Conservation (phyloP, 225 moss, liverwort and hornwort genomes). For the Takakia lepidozioides region DNA sequence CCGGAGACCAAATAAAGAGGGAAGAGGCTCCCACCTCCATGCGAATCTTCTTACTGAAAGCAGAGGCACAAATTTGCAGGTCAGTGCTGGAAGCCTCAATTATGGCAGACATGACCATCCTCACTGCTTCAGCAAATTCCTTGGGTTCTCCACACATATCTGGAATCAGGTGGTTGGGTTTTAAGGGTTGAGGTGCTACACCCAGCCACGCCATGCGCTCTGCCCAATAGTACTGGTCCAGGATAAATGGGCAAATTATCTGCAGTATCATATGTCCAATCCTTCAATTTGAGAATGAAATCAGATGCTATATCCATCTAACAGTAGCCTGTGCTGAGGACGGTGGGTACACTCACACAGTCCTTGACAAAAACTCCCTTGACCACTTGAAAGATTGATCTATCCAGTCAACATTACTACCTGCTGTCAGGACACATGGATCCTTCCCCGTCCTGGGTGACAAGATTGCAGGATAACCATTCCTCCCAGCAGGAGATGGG, state of each 20-base stretch:
- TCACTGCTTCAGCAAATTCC: slow-evolving; percentile 31
- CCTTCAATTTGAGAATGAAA: too few species aligned
- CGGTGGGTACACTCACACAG: too few species aligned
- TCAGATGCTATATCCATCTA: too few species aligned
- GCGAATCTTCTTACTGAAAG: slow-evolving; percentile 27
- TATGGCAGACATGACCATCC: slow-evolving; percentile 23
- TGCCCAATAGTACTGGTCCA: slow-evolving; percentile 97
- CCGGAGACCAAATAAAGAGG: background rate
- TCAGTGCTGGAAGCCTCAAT: slow-evolving; percentile 17
- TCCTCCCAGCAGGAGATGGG: too few species aligned
- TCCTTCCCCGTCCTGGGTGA: too few species aligned
- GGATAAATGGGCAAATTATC: slow-evolving; percentile 79
- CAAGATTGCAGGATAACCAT: too few species aligned
- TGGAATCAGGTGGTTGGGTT: slow-evolving; percentile 44
- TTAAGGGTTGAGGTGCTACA: slow-evolving; percentile 58
- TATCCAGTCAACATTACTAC: too few species aligned
- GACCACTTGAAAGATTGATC: too few species aligned
- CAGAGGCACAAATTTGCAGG: slow-evolving; percentile 28
- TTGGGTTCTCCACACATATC: slow-evolving; percentile 5
- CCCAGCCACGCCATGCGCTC: slow-evolving; percentile 94
- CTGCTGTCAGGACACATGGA: too few species aligned
- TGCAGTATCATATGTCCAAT: too few species aligned
- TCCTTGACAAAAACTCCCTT: too few species aligned
- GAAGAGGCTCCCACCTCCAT: slow-evolving; percentile 36
- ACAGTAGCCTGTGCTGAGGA: too few species aligned